Base-by-base conservation (phyloP, 768 basidiomycete genomes). In the Leccinum longicurvipes region DNA sequence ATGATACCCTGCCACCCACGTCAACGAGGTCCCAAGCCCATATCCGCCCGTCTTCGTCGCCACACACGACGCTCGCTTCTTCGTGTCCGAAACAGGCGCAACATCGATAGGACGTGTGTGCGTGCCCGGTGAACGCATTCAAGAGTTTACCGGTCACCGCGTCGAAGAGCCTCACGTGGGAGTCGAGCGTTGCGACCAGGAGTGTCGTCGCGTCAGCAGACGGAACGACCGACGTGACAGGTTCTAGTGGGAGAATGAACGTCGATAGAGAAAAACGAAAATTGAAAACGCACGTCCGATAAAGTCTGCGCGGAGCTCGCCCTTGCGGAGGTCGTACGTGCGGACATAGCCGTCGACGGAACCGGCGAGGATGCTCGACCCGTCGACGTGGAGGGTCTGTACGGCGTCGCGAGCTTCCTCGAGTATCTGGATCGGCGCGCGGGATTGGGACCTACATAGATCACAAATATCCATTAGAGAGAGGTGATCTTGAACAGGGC, bases 1-100 rank as follows among this genome's bases (percentile, higher is more conserved):
- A 3, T 27, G 32, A 25, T 9, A 52, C 7, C 2, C 6, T 23
- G 19, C 10, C 2, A 73, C 83, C 66, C 72, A 95, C 95, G 69
- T 92, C 89, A 21, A 98, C 81, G 56, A 98, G 75, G 63, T 96
- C 92, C 95, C 95, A 99, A 41, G 84, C 84, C 92, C 93, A 97
- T 3, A 99, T 75, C 57, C 73, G 75, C 1, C 97, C 97, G 8
- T 86, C 81, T 72, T 98, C 97, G 67, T 98, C 97, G 9, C 97
- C 97, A 57, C 83, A 86, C 5, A 96, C 68, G 15, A 98, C 84
- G 24, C 70, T 83, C 8, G 86, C 88, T 72, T 98, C 97, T 4
- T 79, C 87, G 59, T 89, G 82, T 11, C 89, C 89, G 64, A 96
- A 96, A 61, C 84, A 87, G 24, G 87, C 86, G 27, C 88, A 85